Evolutionary conservation across 768 basidiomycete genomes (phyloP).

Genomic region (Tylopilus subfusipes): DNA sequence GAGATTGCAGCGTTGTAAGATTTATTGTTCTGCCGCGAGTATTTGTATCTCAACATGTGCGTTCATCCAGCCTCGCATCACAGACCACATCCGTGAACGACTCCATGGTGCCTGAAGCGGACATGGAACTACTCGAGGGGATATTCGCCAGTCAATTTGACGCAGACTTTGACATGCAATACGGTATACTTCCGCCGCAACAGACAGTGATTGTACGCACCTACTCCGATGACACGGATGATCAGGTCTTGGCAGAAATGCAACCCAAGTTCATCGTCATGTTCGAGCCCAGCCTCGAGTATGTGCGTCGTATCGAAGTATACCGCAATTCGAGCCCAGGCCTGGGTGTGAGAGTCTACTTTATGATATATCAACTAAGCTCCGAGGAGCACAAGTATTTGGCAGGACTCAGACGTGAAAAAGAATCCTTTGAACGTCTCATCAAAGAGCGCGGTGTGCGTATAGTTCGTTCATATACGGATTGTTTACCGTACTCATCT

Average conservation of each 20-base stretch:
- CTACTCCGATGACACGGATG: constrained; percentile 92
- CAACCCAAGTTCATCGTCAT: constrained; percentile 91
- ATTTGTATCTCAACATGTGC: background rate
- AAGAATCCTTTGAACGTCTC: constrained; percentile 87
- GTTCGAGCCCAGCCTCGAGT: constrained; percentile 93
- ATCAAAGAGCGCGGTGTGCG: constrained; percentile 90
- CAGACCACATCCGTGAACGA: constrained; percentile 18
- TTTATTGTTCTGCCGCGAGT: background rate
- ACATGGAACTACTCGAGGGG: constrained; percentile 23
- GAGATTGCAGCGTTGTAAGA: constrained; percentile 60
- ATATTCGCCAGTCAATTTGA: constrained; percentile 35
- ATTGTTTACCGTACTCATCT: background rate
- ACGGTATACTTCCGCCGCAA: constrained; percentile 74
- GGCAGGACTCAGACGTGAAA: constrained; percentile 83
- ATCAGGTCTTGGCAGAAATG: constrained; percentile 80
- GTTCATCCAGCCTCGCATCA: constrained; percentile 15
- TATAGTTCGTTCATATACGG: constrained; percentile 11
- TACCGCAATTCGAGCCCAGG: constrained; percentile 85
- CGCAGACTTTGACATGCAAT: constrained; percentile 69
- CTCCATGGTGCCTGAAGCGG: constrained; percentile 14
- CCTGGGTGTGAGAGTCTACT: constrained; percentile 83
- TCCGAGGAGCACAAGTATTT: constrained; percentile 97
- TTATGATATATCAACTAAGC: constrained; percentile 91
- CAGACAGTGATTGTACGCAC: constrained; percentile 82
- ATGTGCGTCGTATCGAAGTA: constrained; percentile 89